Base-by-base conservation (phyloP, 345 rosid genomes). In the Hibiscus syriacus region DNA sequence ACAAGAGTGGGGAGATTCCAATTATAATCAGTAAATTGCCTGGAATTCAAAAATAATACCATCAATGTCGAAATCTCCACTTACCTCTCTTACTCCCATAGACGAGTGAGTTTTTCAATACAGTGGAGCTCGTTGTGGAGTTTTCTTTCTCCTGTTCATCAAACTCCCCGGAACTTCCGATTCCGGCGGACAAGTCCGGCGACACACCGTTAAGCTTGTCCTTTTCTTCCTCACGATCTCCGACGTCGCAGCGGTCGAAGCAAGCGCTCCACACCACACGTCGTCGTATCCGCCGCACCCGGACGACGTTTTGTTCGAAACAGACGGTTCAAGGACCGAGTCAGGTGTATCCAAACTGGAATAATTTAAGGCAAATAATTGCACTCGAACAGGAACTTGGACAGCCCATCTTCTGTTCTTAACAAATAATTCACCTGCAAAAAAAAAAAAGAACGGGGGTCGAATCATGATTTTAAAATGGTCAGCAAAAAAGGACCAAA, bases 101-200 rank as follows among this genome's bases (percentile, higher is more conserved):
- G 20, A 14, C 53, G 22, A 30, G 0, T 1, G 39, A 36, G 49
- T 53, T 87, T 11, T 43, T 43, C 77, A 92, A 70, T 87, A 83
- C 16, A 92, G 89, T 20, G 98, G 98, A 43, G 98, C 86, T 60
- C 98, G 78, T 36, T 82, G 86, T 22, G 98, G 98, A 3, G 92
- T 80, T 66, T 79, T 88, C 84, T 92, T 90, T 54, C 97, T 65
- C 60, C 98, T 82, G 75, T 77, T 92, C 70, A 83, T 78, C 67
- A 83, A 71, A 57, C 55, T 78, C 3, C 63, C 81, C 45, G 91
- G 79, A 34, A 77, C 77, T 38, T 81, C 93, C 5, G 82, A 64
- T 0, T 52, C 71, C 19, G 82, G 68, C 5, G 84, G 76, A 38
- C 79, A 80, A 1, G 82, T 74, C 39, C 81, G 73, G 67, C 86